phyloP scores from a whole-genome alignment of 768 basidiomycete species.

The Postia placenta region DNA sequence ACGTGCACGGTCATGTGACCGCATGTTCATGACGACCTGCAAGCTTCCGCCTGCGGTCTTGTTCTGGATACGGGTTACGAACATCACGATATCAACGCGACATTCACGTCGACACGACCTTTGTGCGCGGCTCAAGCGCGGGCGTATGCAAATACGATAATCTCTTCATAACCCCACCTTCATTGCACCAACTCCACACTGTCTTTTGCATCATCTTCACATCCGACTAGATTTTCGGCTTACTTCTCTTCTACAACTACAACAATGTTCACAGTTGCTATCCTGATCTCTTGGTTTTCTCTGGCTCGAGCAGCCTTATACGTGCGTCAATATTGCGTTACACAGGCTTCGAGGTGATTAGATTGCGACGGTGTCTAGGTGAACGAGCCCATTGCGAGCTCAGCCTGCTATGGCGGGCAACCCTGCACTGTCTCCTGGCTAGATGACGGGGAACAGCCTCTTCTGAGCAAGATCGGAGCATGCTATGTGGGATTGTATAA shows the following conservation, averaged over 20 bases:
- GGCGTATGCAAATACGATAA: neutral
- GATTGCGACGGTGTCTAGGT: slow-evolving; percentile 29
- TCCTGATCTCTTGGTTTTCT: neutral
- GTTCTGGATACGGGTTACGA: neutral
- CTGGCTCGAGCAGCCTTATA: neutral
- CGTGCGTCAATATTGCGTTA: neutral
- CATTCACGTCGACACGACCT: neutral
- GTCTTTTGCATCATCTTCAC: neutral
- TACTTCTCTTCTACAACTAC: neutral
- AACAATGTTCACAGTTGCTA: neutral
- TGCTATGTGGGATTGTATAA: slow-evolving; percentile 52
- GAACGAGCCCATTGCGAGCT: slow-evolving; percentile 35
- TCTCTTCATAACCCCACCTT: neutral
- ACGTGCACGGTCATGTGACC: too few species aligned
- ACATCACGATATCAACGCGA: too few species aligned
- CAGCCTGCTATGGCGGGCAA: slow-evolving; percentile 47
- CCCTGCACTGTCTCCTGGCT: slow-evolving; percentile 54
- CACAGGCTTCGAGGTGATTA: neutral
- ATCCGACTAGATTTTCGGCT: neutral
- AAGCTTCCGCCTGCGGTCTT: neutral
- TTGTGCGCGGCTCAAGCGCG: neutral
- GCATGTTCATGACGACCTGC: slow-evolving; percentile 3
- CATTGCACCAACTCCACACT: neutral
- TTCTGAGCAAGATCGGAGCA: slow-evolving; percentile 43
- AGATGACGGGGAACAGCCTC: slow-evolving; percentile 53